Evolutionary conservation across 2,329 filamentous ascomycete species (phyloP), one percentile per base, ranked within the genome.

Genomic region (Stemphylium lycopersici): DNA sequence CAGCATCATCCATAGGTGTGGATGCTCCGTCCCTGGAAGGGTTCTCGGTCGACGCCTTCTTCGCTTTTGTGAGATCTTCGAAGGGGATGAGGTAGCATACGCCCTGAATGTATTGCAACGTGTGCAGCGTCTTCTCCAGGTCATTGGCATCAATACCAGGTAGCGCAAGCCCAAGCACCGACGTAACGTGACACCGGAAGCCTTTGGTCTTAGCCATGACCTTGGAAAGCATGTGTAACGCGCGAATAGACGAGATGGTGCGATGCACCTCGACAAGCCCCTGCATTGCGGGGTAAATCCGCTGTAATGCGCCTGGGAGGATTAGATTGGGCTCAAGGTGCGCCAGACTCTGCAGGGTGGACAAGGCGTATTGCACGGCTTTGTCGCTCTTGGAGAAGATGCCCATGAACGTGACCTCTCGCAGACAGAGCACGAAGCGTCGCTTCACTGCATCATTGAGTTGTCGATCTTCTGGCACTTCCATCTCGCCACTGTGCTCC

Each of bases 101-200:
- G 53, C 91, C 90, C 75, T 98, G 93, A 52, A 99, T 95, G 72
- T 97, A 97, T 63, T 93, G 91, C 53, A 99, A 81, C 0, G 95
- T 96, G 75, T 96, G 91, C 65, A 96, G 85, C 0, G 95, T 98
- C 81, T 99, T 99, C 71, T 95, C 93, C 22, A 99, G 80, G 76
- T 99, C 95, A 71, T 99, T 99, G 60, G 96, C 93, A 76, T 99
- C 96, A 54, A 99, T 96, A 18, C 95, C 96, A 0, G 96, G 96
- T 29, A 99, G 80, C 4, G 93, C 91, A 55, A 99, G 82, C 4
- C 93, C 95, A n/a, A 99, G 80, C 32, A 99, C 80, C 0, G 93
- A 93, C 1, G 95, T 99, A 59, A 99, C 88, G 73, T 99, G 95
- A 70, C 95, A 98, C 56, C 95, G 85, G 73, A 95, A 97, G n/a